Conservation (phyloP, 2,329 filamentous ascomycete species). For the Colletotrichum tamarilloi region DNA sequence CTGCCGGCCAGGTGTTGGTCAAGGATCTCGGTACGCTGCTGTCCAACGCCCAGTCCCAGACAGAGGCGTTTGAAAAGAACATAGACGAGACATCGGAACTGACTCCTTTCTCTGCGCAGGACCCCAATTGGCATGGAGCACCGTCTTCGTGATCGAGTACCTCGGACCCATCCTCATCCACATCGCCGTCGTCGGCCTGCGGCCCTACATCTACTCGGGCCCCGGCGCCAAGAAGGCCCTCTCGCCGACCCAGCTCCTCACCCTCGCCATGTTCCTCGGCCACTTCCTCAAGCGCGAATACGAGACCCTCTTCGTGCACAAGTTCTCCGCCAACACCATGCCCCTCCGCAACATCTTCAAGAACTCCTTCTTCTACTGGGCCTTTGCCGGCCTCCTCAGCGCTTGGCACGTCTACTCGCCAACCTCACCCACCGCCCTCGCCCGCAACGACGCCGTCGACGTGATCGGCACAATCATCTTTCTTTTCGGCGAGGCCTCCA, state of each 20-base stretch:
- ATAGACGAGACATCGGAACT: background rate
- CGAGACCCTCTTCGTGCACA: conserved; percentile 94
- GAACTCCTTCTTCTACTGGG: conserved; percentile 96
- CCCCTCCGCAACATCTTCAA: conserved; percentile 90
- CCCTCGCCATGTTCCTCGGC: conserved; percentile 77
- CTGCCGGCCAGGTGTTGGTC: conserved; percentile 75
- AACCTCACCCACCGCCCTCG: conserved; percentile 71
- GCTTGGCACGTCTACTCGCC: conserved; percentile 89
- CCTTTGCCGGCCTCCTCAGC: conserved; percentile 81
- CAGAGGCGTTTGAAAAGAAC: background rate
- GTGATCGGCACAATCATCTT: conserved; percentile 79
- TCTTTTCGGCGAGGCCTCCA: conserved; percentile 81
- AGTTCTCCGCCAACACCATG: conserved; percentile 96
- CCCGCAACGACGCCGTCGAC: conserved; percentile 61
- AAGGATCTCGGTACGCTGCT: conserved; percentile 85
- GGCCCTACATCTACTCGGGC: conserved; percentile 69
- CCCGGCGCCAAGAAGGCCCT: conserved; percentile 59
- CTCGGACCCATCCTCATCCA: conserved; percentile 92
- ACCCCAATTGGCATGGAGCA: conserved; percentile 89
- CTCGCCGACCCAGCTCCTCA: conserved; percentile 76
- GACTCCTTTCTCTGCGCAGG: conserved; percentile 61
- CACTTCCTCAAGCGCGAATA: conserved; percentile 97
- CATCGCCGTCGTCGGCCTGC: conserved; percentile 76
- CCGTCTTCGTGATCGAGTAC: conserved; percentile 96
- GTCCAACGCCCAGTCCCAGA: background rate